Percentiles rank a stretch among this genome's conserved stretches.
Evolutionary conservation across 2,329 filamentous ascomycete genomes (phyloP).

Genomic region (Alternaria atra): DNA sequence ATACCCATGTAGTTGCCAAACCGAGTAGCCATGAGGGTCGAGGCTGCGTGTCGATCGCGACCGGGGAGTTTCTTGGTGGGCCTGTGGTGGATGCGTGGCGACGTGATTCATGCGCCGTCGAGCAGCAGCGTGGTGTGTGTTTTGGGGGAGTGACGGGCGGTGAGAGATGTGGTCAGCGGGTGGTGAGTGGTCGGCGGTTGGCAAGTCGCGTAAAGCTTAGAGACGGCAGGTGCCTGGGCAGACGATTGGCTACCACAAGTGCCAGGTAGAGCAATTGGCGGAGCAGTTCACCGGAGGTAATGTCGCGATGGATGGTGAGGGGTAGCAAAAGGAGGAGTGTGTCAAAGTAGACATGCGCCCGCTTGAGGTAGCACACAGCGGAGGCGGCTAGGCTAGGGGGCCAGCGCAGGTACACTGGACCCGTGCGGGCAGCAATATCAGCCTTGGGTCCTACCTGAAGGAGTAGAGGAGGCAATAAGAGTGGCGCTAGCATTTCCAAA

Average conservation of each 20-base stretch:
- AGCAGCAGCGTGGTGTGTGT: slow-evolving; percentile 17
- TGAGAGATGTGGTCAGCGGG: slow-evolving; percentile 11
- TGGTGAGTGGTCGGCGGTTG: slow-evolving; percentile 1
- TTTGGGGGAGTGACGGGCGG: slow-evolving; percentile 21
- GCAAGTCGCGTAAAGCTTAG: slow-evolving; percentile 3
- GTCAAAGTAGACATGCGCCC: slow-evolving; percentile 26
- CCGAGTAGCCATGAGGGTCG: slow-evolving; percentile 38
- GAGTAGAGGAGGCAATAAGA: slow-evolving; percentile 1
- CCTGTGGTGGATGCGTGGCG: slow-evolving; percentile 25
- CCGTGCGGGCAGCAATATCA: slow-evolving; percentile 21
- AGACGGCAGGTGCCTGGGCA: slow-evolving; percentile 15
- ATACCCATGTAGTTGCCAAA: slow-evolving; percentile 48
- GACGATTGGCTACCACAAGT: slow-evolving; percentile 15
- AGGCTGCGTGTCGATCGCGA: slow-evolving; percentile 34
- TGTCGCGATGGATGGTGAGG: slow-evolving; percentile 9
- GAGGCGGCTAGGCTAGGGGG: slow-evolving; percentile 19
- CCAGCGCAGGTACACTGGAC: slow-evolving; percentile 40
- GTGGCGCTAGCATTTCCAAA: slow-evolving; percentile 25
- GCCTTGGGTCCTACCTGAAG: background rate
- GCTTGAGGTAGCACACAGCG: slow-evolving; percentile 29
- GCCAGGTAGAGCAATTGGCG: background rate
- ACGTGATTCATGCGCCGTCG: slow-evolving; percentile 25
- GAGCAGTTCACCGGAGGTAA: background rate
- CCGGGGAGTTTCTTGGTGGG: slow-evolving; percentile 20
- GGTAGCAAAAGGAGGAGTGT: background rate